These are phyloP conservation scores for Skeletonema costatum DNA, from an alignment of 108 stramenopile species.

Conservation along the genomic window DNA sequence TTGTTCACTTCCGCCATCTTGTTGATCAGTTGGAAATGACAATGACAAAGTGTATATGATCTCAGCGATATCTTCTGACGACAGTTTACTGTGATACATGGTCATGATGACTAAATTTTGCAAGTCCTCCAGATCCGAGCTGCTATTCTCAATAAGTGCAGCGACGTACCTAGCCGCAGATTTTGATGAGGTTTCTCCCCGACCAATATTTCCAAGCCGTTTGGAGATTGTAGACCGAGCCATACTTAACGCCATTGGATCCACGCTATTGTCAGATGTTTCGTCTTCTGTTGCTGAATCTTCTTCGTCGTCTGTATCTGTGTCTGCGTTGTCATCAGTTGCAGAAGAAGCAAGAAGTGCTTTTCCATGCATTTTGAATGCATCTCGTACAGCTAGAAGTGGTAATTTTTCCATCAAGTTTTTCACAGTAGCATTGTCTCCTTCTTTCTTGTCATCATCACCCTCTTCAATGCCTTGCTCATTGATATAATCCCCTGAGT, in stretches of 20 bases:
- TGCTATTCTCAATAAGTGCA: conserved; percentile 1
- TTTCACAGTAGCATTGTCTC: conserved; percentile 14
- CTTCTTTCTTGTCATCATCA: background rate
- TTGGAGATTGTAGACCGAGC: conserved; percentile 45
- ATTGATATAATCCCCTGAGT: conserved; percentile 20
- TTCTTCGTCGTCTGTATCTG: conserved; percentile 28
- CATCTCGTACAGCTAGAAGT: conserved; percentile 2
- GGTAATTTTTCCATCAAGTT: conserved; percentile 28
- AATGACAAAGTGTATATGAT: conserved; percentile 28
- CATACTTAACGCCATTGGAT: conserved; percentile 68
- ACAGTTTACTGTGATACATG: conserved; percentile 59
- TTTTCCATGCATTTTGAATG: conserved; percentile 24
- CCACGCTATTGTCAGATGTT: conserved; percentile 27
- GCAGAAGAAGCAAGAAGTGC: conserved; percentile 4
- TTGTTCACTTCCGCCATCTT: conserved; percentile 2
- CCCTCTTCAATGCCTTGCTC: conserved; percentile 16
- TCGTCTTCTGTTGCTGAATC: conserved; percentile 21
- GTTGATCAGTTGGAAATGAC: conserved; percentile 14
- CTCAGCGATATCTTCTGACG: conserved; percentile 50
- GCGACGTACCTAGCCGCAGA: conserved; percentile 31
- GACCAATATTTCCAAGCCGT: conserved; percentile 40
- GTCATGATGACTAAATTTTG: conserved; percentile 47
- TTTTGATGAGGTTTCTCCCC: conserved; percentile 38
- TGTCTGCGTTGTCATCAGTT: conserved; percentile 1
- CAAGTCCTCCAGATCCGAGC: conserved; percentile 12